Conservation (phyloP, 1,284 basidiomycete genomes). For the Mycena citricolor region DNA sequence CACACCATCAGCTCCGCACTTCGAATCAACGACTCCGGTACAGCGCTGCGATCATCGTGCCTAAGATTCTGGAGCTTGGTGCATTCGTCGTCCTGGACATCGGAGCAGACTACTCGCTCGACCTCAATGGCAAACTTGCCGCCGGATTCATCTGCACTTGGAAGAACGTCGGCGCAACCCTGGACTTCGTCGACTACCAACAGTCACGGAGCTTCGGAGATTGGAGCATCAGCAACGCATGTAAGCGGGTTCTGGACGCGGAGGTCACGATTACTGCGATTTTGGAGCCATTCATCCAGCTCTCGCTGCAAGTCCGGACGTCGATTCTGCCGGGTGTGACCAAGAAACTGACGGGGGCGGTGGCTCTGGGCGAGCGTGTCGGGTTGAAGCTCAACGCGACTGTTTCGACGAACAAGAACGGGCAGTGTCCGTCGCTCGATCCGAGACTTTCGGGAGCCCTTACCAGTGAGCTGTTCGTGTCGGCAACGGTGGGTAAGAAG, state of each 20-base stretch:
- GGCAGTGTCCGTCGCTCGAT: background rate
- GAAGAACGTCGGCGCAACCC: background rate
- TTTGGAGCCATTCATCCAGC: background rate
- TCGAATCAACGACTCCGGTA: too few relatives aligned
- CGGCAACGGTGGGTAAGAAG: too few relatives aligned
- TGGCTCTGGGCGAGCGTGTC: background rate
- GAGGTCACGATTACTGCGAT: background rate
- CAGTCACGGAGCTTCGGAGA: background rate
- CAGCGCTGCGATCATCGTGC: too few relatives aligned
- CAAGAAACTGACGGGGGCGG: background rate
- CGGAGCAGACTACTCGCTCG: background rate
- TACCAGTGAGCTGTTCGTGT: background rate
- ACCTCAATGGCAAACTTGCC: background rate
- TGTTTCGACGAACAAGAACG: background rate
- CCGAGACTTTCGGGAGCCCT: background rate
- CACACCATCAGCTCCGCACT: too few relatives aligned
- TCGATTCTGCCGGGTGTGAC: background rate
- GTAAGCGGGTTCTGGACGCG: constrained; percentile 1
- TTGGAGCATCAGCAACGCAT: background rate
- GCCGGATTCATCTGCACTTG: constrained; percentile 1
- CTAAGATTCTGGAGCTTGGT: background rate
- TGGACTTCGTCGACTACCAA: background rate
- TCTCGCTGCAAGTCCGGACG: background rate
- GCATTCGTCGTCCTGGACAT: background rate
- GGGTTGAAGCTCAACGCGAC: background rate